Conservation (phyloP, 176 grass and related monocot genomes). For the Poa pratensis region DNA sequence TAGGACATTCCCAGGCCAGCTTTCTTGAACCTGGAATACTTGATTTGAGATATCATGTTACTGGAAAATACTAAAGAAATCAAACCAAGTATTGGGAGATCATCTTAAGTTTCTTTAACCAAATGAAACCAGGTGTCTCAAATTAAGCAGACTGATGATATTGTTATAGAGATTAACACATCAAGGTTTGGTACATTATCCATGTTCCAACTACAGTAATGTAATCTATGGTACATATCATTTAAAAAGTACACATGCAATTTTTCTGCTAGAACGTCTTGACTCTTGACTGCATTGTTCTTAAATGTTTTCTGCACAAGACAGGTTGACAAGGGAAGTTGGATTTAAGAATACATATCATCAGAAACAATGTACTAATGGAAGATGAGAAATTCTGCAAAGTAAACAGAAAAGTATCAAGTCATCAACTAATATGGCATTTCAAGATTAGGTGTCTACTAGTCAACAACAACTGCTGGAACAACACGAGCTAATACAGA, state of each 20-base stretch:
- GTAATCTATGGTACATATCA: no score
- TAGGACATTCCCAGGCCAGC: slow-evolving; percentile 71
- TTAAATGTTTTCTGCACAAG: slow-evolving; percentile 76
- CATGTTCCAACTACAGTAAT: no score
- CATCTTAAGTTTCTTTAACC: no score
- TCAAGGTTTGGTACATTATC: no score
- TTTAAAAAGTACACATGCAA: no score
- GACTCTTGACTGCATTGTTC: slow-evolving; percentile 52
- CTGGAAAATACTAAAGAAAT: no score
- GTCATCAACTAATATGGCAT: slow-evolving; percentile 26
- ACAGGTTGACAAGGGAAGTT: background rate
- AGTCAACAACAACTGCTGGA: background rate
- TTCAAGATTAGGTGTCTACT: background rate
- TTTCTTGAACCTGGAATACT: slow-evolving; percentile 58
- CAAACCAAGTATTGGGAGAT: no score
- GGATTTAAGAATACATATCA: background rate
- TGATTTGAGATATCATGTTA: slow-evolving; percentile 16
- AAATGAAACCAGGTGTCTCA: no score
- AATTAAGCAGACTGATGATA: no score
- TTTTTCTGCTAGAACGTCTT: slow-evolving; percentile 73
- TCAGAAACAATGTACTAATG: background rate
- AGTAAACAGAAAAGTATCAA: background rate
- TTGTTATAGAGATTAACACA: no score
- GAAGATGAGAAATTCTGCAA: slow-evolving; percentile 13
- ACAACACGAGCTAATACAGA: background rate